Base-by-base conservation (phyloP, 805 yeast species). In the Debaryomyces maramus region DNA sequence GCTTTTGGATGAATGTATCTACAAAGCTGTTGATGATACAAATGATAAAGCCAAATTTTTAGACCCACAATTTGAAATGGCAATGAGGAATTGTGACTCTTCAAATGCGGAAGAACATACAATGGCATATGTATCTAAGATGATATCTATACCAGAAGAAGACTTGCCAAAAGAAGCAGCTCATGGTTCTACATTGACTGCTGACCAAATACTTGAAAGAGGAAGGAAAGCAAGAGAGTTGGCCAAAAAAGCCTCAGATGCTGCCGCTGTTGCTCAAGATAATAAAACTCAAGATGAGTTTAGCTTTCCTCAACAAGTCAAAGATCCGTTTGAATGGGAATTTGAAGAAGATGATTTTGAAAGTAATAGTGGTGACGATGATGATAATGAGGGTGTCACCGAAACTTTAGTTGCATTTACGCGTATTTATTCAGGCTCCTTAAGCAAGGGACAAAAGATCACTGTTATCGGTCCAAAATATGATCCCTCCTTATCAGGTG, bases 361-460 rank as follows among this genome's bases (percentile, higher is more conserved):
- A 22, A 19, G 24, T 3, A 72, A 65, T 18, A 79, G 72, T 3
- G 50, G 77, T 52, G 58, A 65, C 2, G 80, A 72, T 15, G 70
- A 68, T 18, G 76, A 65, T 4, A 70, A 63, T 19, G 72, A 67
- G 18, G 67, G 61, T 13, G 54, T 63, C 6, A 72, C 70, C 24
- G 97, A 90, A 53, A 85, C 80, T 1, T 63, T 91, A 42, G 78
- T 93, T 47, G 99, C 95, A 0, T 87, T 91, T 60, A 82, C 96
- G 0, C 77, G 99, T 54, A 75, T 93, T 0, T 93, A 83, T 56
- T 83, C 96, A 45, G 99, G 99, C 3, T 77, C 88, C 0, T 62
- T 93, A 22, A 63, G 72, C 20, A 77, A 78, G 17, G 97, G 97
- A 0, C 88, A 88, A 53, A 77, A 76, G 36, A 66, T 93, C 9